Evolutionary conservation across 2,329 filamentous ascomycete genomes (phyloP), one percentile per base, ranked within the genome.

Genomic region (Penicillium sp.): DNA sequence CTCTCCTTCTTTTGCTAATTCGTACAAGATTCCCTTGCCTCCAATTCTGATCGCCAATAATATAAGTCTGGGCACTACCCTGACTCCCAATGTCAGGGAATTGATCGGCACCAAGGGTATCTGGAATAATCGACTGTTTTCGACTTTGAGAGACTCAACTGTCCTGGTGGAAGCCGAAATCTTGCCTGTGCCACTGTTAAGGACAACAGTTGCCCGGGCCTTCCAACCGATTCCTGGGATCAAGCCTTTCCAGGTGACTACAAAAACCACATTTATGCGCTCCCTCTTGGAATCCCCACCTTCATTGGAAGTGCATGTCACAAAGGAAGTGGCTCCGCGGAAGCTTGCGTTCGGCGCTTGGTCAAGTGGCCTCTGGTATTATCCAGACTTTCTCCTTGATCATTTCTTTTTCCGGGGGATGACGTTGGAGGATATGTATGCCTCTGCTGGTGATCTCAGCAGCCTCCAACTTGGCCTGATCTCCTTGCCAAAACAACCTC

Each of bases 351-450:
- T 73, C 52, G 69, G 72, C 43, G 70, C 72, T 25, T 78, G 75
- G 76, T 71, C 72, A 4, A 79, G 74, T 61, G 78, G 78, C n/a
- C 61, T 68, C n/a, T 53, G 75, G 26, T 28, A 49, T 1, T 80
- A 77, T 77, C 77, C 78, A 11, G 65, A 65, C 37, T 56, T 62
- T 7, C 42, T 76, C 7, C 63, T 73, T 16, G 62, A 64, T 7
- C 67, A 68, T 6, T 63, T 73, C 54, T 59, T 64, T 45, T 60
- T 61, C 25, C 57, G 75, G 25, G 70, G 69, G 7, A 60, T 70
- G 57, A 63, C 69, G n/a, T 43, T 65, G 10, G 64, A 68, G 26
- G 59, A 64, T 22, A 58, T 65, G 6, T 62, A 70, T 22, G 55
- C 64, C 25, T 59, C 63, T 22, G 55, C 65, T 3, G 58, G 59